Percentiles rank a stretch among this genome's conserved stretches.
phyloP scores from a whole-genome alignment of 176 grass and related monocot species.

The Phragmites australis region DNA sequence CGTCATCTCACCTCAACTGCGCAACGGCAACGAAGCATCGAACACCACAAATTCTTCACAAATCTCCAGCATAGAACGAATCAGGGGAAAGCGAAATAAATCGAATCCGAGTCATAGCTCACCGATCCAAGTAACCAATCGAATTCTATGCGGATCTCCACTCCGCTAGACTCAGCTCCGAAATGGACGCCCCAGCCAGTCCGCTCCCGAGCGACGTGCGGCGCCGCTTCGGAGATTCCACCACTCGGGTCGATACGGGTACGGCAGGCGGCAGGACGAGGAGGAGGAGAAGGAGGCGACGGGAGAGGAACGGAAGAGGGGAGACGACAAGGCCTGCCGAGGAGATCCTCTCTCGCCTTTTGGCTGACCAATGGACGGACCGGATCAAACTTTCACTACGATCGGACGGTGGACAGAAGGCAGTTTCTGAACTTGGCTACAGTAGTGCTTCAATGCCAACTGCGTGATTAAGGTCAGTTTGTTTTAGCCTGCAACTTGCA shows the following conservation, averaged over 20 bases:
- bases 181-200: background rate
- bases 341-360: background rate
- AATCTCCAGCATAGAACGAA: background rate
- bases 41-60: background rate
- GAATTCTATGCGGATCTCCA: background rate
- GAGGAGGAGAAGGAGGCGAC: background rate
- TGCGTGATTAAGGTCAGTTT: too few relatives aligned
- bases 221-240: background rate
- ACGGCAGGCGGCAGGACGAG: background rate
- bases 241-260: background rate
- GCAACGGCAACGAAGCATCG: background rate
- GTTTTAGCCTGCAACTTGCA: too few relatives aligned
- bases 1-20: conserved; percentile 56
- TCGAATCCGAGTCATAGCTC: background rate
- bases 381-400: background rate
- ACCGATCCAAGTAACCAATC: background rate
- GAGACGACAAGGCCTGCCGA: background rate
- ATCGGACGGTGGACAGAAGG: background rate
- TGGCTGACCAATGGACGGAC: background rate
- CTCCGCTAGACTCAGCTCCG: background rate
- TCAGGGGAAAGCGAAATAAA: background rate
- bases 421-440: background rate
- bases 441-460: too few relatives aligned
- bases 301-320: background rate
- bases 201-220: background rate